Base-by-base conservation (phyloP, 148 eudicot genomes). In the Dianthus caryophyllus region DNA sequence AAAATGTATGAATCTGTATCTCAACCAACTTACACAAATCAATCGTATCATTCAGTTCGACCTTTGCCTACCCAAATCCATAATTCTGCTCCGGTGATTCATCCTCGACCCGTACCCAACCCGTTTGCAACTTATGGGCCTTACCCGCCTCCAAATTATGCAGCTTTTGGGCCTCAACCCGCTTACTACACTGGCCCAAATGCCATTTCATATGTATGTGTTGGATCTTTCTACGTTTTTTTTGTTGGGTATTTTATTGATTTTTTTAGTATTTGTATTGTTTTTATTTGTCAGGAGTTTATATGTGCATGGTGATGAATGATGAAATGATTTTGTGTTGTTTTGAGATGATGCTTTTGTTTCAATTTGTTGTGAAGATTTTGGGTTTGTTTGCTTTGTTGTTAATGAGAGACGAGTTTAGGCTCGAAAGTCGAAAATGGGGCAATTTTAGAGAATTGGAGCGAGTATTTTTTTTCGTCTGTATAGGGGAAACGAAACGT, bases 1-100 rank as follows among this genome's bases (percentile, higher is more conserved):
- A 59, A 47, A 30, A 47, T 69, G 56, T 31, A 69, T 58, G 70
- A 51, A 55, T 1, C 52, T 39, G 33, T 16, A 5, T 39, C 15
- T 38, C 48, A 33, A 59, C 1, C 70, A 1, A 21, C 55, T 1
- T 13, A 41, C n/a, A 29, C 30, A 4, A 69, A 47, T 20, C 21
- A 30, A 6, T 21, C 72, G 0, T 69, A 30, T 21, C 48, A 30
- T 13, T 2, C 56, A 30, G 4, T 5, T 4, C 65, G 59, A 20
- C 30, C 33, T 36, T 33, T 51, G 11, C 47, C 41, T 24, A 31
- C 70, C 22, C 18, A 22, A 24, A 41, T 22, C 17, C 61, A 21
- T 15, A 39, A 38, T 14, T 21, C 49, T 20, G 46, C 24, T 53
- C 20, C 15, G 16, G n/a, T 26, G 22, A n/a, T n/a, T 30, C 29